Evolutionary conservation across 225 moss, liverwort and hornwort genomes (phyloP), one percentile per base, ranked within the genome.

Genomic region (Polytrichum formosum): DNA sequence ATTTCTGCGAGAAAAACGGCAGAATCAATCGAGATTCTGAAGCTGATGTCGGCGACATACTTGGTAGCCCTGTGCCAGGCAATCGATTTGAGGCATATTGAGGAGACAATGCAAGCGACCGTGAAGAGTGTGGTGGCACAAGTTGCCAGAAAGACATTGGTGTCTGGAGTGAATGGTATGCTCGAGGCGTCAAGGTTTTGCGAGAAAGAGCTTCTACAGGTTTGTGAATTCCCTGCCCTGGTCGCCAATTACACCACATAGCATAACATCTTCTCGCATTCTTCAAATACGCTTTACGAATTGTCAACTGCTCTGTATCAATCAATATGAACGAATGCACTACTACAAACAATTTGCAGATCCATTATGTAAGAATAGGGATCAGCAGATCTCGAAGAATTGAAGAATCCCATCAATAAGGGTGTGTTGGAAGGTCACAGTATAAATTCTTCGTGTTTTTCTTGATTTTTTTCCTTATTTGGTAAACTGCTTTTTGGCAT

Each of bases 31-130:
- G 80, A 82, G 7, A 73, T 86, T n/a, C 73, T 86, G 30, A 86
- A 80, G 33, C 56, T 86, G 6, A 86, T 86, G 86, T 72, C 72
- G 0, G 67, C 86, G 6, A 86, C 86, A 0, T 86, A 75, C 63
- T 17, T 82, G 37, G 86, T 86, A 26, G 82, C 86, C n/a, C 80
- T 82, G 6, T 82, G 86, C 25, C 86, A 86, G 23, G 86, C 86
- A 0, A 0, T 82, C 17, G 82, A 86, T 8, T 70, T 86, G 18
- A 82, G 86, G 0, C 86, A 86, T 29, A 25, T 86, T 20, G 86
- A 86, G n/a, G 86, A 86, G 25, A 82, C 77, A 0, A 82, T 86
- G 86, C 86, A 77, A 19, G 75, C 77, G n/a, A 75, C 85, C 1
- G 80, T 82, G 65, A 86, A 75, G 67, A n/a, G 56, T 1, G 75